Evolutionary conservation across 2,329 filamentous ascomycete genomes (phyloP).

Genomic region (Didymella glomerata): DNA sequence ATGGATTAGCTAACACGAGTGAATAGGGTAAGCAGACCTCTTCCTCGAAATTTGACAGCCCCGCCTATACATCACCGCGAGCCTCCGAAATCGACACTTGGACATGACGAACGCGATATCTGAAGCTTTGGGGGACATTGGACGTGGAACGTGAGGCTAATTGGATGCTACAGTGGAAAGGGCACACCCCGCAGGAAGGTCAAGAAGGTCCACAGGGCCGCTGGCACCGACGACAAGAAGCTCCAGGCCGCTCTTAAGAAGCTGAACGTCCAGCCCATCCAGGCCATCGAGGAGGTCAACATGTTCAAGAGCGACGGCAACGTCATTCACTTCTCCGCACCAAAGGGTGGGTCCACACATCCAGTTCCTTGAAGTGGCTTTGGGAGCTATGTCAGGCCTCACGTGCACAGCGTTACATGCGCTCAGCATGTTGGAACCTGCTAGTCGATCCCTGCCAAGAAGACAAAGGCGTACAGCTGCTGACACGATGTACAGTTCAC

Average conservation of each 20-base stretch:
- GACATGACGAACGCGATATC: conserved; percentile 1
- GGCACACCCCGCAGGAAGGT: conserved; percentile 96
- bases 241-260: conserved; percentile 97
- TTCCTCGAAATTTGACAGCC: conserved; percentile 30
- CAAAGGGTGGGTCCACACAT: conserved; percentile 76
- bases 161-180: conserved; percentile 75
- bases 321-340: conserved; percentile 98
- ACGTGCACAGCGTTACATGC: not conserved
- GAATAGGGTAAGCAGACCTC: conserved; percentile 46
- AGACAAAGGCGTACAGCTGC: conserved; percentile 7
- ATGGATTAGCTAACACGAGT: conserved; percentile 33
- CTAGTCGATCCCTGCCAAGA: not conserved
- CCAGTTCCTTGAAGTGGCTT: not conserved
- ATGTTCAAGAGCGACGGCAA: conserved; percentile 99
- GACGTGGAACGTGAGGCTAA: conserved; percentile 35
- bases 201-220: conserved; percentile 95
- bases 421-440: not conserved
- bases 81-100: conserved; percentile 6
- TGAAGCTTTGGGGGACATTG: not conserved
- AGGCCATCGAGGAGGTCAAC: conserved; percentile 99
- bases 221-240: conserved; percentile 99
- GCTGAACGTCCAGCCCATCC: conserved; percentile 99
- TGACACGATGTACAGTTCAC: conserved; percentile 71
- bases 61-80: conserved; percentile 26
- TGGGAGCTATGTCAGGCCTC: conserved; percentile 5